These are phyloP conservation scores for Solanum lignicaule DNA, from an alignment of 257 asterid species.

Conservation along the genomic window DNA sequence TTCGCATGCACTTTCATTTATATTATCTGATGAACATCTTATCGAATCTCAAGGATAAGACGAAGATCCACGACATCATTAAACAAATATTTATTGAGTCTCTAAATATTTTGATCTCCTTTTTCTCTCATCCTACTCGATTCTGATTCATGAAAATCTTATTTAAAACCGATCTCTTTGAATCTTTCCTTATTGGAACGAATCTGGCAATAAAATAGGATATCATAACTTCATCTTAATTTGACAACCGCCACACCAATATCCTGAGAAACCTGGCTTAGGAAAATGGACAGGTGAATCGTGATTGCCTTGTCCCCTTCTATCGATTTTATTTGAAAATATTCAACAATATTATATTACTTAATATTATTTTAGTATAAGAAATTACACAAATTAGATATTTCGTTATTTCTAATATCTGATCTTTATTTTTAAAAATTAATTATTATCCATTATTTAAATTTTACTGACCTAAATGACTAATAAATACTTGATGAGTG, in stretches of 20 bases:
- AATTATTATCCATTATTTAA: background rate
- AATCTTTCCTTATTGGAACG: background rate
- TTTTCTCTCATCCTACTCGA: fast-evolving
- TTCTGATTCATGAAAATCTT: background rate
- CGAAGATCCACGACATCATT: background rate
- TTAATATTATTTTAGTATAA: too few species aligned
- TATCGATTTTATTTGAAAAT: background rate
- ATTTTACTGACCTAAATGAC: background rate
- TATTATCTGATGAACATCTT: background rate
- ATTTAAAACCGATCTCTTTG: background rate
- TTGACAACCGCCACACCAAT: background rate
- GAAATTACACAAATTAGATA: background rate
- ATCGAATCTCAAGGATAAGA: background rate
- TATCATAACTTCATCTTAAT: background rate
- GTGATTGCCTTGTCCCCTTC: background rate
- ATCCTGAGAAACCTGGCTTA: background rate
- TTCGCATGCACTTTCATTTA: background rate
- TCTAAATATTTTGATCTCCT: background rate
- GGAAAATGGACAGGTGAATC: background rate
- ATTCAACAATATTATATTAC: too few species aligned
- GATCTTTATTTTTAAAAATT: too few species aligned
- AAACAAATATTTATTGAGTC: background rate
- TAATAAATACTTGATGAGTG: background rate
- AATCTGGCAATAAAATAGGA: background rate
- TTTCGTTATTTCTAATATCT: background rate